Evolutionary conservation across 768 basidiomycete species (phyloP).

Genomic region (Lactarius tabidus): DNA sequence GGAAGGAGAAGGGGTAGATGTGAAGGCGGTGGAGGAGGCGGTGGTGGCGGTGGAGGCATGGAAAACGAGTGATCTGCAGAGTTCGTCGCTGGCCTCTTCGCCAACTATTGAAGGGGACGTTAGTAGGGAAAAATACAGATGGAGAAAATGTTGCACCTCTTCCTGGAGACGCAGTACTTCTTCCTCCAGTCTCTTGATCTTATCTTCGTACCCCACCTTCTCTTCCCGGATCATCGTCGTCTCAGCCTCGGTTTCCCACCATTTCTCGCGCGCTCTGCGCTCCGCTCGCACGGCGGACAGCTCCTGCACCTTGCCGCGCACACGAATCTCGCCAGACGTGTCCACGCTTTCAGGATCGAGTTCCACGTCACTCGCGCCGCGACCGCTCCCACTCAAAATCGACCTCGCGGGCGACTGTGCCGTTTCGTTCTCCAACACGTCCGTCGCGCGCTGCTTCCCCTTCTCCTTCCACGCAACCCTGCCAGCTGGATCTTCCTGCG

Average conservation of each 20-base stretch:
- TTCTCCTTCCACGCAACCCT: slow-evolving; percentile 22
- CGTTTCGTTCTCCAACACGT: neutral
- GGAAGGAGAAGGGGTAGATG: slow-evolving; percentile 22
- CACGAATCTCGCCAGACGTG: slow-evolving; percentile 43
- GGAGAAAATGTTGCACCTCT: slow-evolving; percentile 39
- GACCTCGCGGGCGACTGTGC: slow-evolving; percentile 3
- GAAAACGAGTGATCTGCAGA: slow-evolving; percentile 2
- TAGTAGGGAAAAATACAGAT: neutral
- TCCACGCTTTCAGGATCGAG: slow-evolving; percentile 31
- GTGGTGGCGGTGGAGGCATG: slow-evolving; percentile 26
- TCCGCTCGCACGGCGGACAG: slow-evolving; percentile 52
- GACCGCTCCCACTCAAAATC: neutral
- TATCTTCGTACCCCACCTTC: slow-evolving; percentile 53
- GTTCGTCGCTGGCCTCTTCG: slow-evolving; percentile 7
- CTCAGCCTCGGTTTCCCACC: slow-evolving; percentile 38
- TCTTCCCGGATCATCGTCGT: slow-evolving; percentile 39
- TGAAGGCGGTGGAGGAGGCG: slow-evolving; percentile 21
- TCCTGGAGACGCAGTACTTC: slow-evolving; percentile 58
- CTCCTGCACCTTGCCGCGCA: slow-evolving; percentile 62
- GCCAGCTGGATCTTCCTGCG: neutral
- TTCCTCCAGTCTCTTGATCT: slow-evolving; percentile 59
- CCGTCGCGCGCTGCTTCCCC: slow-evolving; percentile 31
- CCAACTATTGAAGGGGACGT: neutral
- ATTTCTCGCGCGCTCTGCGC: slow-evolving; percentile 43
- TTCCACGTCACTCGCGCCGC: neutral